Conservation (phyloP, 2,329 filamentous ascomycete species). For the Xylaria polymorpha region DNA sequence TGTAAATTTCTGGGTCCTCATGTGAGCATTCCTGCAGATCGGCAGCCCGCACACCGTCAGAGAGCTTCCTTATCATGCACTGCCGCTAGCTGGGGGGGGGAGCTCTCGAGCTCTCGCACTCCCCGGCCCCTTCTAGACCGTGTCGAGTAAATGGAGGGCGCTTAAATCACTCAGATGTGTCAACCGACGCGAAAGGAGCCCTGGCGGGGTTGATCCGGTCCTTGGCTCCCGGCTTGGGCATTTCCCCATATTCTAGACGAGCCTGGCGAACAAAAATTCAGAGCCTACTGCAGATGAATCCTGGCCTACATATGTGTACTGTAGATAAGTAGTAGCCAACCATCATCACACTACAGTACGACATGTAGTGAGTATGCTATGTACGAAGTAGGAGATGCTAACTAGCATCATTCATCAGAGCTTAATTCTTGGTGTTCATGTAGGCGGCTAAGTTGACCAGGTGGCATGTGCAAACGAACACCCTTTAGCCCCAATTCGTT, state of each 20-base stretch:
- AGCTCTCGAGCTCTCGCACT: neutral
- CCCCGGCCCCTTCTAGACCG: conserved; percentile 18
- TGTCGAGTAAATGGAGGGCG: conserved; percentile 30
- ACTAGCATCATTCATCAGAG: no score
- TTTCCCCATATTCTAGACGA: conserved; percentile 35
- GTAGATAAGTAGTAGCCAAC: no score
- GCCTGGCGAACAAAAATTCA: neutral
- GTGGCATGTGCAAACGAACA: no score
- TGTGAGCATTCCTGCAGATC: conserved; percentile 36
- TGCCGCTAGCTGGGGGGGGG: conserved; percentile 10
- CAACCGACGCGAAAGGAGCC: conserved; percentile 17
- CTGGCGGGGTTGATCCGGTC: conserved; percentile 26
- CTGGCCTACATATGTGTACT: neutral
- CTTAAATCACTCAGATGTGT: neutral
- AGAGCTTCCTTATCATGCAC: conserved; percentile 13
- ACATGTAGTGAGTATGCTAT: no score
- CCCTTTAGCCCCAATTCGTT: no score
- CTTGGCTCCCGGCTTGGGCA: conserved; percentile 14
- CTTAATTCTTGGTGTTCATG: neutral
- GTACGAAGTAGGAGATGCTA: no score
- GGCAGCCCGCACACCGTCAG: conserved; percentile 21
- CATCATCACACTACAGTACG: no score
- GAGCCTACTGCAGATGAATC: conserved; percentile 4
- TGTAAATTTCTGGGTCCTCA: conserved; percentile 34
- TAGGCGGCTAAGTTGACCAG: neutral